phyloP scores from a whole-genome alignment of 1,284 basidiomycete genomes.

The Fistulina hepatica region DNA sequence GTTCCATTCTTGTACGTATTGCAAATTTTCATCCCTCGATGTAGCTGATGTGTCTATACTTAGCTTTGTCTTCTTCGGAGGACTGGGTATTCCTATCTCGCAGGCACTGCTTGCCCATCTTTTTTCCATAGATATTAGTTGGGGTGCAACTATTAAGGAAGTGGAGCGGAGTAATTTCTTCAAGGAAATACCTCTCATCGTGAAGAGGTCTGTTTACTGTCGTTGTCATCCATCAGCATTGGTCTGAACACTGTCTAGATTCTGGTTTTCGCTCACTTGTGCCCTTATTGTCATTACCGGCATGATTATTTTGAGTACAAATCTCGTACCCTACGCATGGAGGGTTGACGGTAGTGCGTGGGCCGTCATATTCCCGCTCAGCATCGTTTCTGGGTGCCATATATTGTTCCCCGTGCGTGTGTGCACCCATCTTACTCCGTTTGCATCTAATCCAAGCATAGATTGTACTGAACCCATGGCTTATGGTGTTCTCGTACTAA shows the following conservation, averaged over 20 bases:
- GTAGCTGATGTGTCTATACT: neutral
- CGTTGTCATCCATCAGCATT: slow-evolving; percentile 6
- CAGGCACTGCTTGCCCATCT: slow-evolving; percentile 71
- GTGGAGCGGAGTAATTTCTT: slow-evolving; percentile 83
- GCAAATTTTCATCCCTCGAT: slow-evolving; percentile 1
- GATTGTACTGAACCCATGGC: slow-evolving; percentile 69
- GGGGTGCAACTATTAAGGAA: slow-evolving; percentile 74
- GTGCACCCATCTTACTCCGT: slow-evolving; percentile 8
- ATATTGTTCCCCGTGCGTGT: slow-evolving; percentile 52
- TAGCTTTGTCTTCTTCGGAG: slow-evolving; percentile 72
- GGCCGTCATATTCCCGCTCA: slow-evolving; percentile 61
- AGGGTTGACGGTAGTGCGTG: slow-evolving; percentile 43
- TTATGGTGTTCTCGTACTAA: slow-evolving; percentile 70
- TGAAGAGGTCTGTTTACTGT: slow-evolving; percentile 36
- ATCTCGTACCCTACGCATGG: slow-evolving; percentile 48
- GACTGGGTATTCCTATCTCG: slow-evolving; percentile 64
- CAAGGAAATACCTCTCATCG: slow-evolving; percentile 76
- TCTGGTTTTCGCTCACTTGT: slow-evolving; percentile 51
- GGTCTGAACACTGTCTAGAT: slow-evolving; percentile 22
- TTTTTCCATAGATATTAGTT: slow-evolving; percentile 80
- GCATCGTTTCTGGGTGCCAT: slow-evolving; percentile 46
- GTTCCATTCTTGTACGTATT: slow-evolving; percentile 67
- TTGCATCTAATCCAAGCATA: slow-evolving; percentile 22
- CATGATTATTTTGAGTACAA: slow-evolving; percentile 37
- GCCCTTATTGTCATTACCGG: slow-evolving; percentile 35